Evolutionary conservation across 2,329 filamentous ascomycete genomes (phyloP), one percentile per base, ranked within the genome.

Genomic region (Aureobasidium sp.): DNA sequence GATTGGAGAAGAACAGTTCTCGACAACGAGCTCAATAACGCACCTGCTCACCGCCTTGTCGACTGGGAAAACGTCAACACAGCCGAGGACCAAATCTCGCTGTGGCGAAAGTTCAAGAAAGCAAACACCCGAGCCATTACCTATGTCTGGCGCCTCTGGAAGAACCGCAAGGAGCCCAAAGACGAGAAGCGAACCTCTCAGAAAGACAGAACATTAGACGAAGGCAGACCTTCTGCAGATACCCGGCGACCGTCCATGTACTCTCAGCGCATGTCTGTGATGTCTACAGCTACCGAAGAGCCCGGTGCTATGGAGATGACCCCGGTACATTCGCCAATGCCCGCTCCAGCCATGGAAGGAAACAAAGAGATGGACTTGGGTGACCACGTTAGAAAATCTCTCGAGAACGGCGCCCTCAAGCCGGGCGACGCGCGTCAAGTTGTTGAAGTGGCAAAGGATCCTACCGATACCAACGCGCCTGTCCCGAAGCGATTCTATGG

Each of bases 11-110:
- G 94, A 74, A 97, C 93, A 0, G 79, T 91, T 43, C 84, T 96
- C 45, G 94, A 99, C 71, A 95, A 87, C 65, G 89, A 96, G 69
- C 81, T 99, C 64, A 99, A 99, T 75, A 97, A 99, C 71, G 94
- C 94, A 2, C 89, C 92, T 0, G 90, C 97, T 10, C 93, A 99
- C 74, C 85, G 93, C 62, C 79, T 99, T 21, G 79, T 90, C 13
- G 87, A 92, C 64, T 97, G 89, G 86, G 82, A 87, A 66, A 99
- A 99, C 67, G 91, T 96, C 67, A 99, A 99, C 67, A 90, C 92
- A 15, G 84, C 88, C 40, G 89, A 91, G 66, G 93, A 96, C 68
- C 86, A 90, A 64, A 82, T 99, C 43, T 91, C 89, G 0, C 42
- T 83, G 29, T 99, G 94, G 94, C 86, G 94, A 68, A 85, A 79